Evolutionary conservation across 768 basidiomycete genomes (phyloP).

Genomic region (Naganishia antarctica): DNA sequence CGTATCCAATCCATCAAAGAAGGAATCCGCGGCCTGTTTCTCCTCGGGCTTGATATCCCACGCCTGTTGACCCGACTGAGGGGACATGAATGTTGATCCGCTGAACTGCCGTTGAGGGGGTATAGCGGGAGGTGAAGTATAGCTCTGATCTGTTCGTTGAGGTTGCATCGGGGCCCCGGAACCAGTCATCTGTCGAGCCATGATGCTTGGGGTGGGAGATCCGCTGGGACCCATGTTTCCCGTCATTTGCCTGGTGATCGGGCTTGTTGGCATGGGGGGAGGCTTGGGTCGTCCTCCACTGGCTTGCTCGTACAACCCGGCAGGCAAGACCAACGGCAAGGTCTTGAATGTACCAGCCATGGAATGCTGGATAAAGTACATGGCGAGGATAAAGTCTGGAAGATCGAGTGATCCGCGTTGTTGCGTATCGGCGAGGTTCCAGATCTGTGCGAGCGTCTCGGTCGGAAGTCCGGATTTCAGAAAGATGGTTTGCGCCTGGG

Average conservation of each 20-base stretch:
- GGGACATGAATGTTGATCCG: slow-evolving; percentile 23
- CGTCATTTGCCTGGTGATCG: slow-evolving; percentile 38
- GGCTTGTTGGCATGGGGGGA: slow-evolving; percentile 30
- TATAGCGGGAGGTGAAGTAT: slow-evolving; percentile 26
- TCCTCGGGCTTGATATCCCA: slow-evolving; percentile 85
- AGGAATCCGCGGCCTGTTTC: slow-evolving; percentile 69
- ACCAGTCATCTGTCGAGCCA: slow-evolving; percentile 59
- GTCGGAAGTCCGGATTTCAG: slow-evolving; percentile 81
- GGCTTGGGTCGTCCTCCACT: slow-evolving; percentile 42
- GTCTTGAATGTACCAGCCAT: slow-evolving; percentile 73
- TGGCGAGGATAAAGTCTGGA: slow-evolving; percentile 87
- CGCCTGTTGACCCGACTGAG: slow-evolving; percentile 26
- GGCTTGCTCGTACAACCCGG: slow-evolving; percentile 80
- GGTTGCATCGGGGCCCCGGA: slow-evolving; percentile 38
- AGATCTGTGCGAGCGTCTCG: slow-evolving; percentile 86
- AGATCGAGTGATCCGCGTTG: slow-evolving; percentile 81
- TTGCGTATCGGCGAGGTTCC: slow-evolving; percentile 94
- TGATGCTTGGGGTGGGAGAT: slow-evolving; percentile 35
- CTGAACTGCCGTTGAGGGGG: slow-evolving; percentile 29
- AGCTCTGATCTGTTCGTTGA: slow-evolving; percentile 56
- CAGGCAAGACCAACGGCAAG: slow-evolving; percentile 71
- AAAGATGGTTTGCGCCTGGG: slow-evolving; percentile 84
- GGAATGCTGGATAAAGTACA: slow-evolving; percentile 90
- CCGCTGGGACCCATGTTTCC: slow-evolving; percentile 15
- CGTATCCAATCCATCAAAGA: slow-evolving; percentile 76